These are phyloP conservation scores for Sequoiadendron giganteum DNA, from an alignment of 75 land plant species.

Conservation along the genomic window DNA sequence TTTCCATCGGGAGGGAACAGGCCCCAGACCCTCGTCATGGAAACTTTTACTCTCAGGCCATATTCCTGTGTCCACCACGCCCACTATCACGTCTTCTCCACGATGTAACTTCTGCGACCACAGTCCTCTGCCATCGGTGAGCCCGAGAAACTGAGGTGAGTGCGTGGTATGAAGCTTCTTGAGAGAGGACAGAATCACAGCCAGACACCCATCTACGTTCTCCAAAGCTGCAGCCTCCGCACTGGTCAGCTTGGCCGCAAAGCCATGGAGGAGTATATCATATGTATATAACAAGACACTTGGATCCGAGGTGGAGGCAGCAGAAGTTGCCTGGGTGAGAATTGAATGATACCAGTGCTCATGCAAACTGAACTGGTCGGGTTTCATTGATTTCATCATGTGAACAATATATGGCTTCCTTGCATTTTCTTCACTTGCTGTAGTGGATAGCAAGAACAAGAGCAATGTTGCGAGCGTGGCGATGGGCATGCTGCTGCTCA, in stretches of 20 bases:
- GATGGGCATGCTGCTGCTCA: too few species aligned
- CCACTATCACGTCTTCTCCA: conserved; percentile 55
- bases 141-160: too few species aligned
- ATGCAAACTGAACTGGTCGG: conserved; percentile 41
- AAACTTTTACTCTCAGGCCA: too few species aligned
- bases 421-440: too few species aligned
- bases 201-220: conserved; percentile 22
- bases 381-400: conserved; percentile 44
- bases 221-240: too few species aligned
- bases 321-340: conserved; percentile 9
- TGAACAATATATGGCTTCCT: conserved; percentile 53
- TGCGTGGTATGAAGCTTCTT: conserved; percentile 26
- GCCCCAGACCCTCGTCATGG: too few species aligned
- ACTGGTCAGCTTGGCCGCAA: too few species aligned
- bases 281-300: conserved; percentile 30
- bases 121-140: background rate
- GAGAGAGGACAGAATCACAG: conserved; percentile 22
- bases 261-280: conserved; percentile 30
- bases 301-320: background rate
- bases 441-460: too few species aligned
- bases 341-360: conserved; percentile 57
- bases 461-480: too few species aligned
- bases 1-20: too few species aligned
- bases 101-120: conserved; percentile 32
- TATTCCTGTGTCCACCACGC: conserved; percentile 1